Evolutionary conservation across 208 protist genomes (phyloP), one percentile per base, ranked within the genome.

Genomic region (Endotrypanum monterogeii): DNA sequence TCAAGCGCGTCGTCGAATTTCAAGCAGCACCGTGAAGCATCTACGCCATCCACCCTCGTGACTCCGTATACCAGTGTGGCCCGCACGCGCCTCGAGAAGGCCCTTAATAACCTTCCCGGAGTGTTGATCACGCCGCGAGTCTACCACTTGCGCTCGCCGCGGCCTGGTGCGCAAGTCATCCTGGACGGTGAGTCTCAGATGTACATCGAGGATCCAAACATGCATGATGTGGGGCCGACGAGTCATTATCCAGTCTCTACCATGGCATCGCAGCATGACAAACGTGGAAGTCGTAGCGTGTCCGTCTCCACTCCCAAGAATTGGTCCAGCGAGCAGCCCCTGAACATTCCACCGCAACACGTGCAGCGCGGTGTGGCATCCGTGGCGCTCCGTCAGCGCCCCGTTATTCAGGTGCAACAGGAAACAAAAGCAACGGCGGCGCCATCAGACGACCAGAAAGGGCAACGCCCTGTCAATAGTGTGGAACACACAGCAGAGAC

Each of bases 111-210:
- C n/a, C 70, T 89, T 23, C 79, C 85, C 5, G 7, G 57, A 46
- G 39, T 74, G 51, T 71, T 89, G 41, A 69, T 68, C 50, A 84
- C 78, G 9, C 79, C 82, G n/a, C 82, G 85, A 37, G 25, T 67
- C 62, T 86, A 78, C 78, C 71, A 56, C 18, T 56, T 61, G 35
- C 84, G 82, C 71, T 72, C 81, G 30, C 81, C 78, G 11, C 84
- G 84, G 11, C 71, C 81, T 7, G 81, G 81, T 4, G 80, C 73
- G 50, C 76, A 76, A 56, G 39, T 8, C 28, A 18, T 51, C 12
- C 66, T 52, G 52, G 76, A 70, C 14, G 52, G 62, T 12, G 66
- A 61, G 56, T 28, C 28, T 18, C 8, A 28, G 0, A 35, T 63
- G 44, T 79, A 73, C 66, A 37, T 73, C 8, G 30, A 41, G 20